Base-by-base conservation (phyloP, 1,139 yeast species). In the Saccharomyces pastorianus region DNA sequence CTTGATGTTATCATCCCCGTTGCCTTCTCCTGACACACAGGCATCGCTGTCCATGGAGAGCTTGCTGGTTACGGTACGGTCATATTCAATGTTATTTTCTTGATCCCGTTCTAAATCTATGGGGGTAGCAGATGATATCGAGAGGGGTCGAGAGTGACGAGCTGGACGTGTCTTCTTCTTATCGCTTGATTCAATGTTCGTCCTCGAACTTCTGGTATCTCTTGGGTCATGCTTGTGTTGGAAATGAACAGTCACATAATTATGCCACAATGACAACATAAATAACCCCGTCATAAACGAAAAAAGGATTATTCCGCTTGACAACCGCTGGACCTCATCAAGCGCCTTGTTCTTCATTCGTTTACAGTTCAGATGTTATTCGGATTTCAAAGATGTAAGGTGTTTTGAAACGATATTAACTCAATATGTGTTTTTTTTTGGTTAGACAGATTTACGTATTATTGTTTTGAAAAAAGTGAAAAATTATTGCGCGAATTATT, bases 221-320 rank as follows among this genome's bases (percentile, higher is more conserved):
- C 69, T 59, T 47, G 64, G 66, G 55, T 64, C 69, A 25, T 59
- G 59, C 41, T 55, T 60, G 47, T 56, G 58, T 14, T 51, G 52
- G 46, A 65, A 55, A 55, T 64, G 69, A 6, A 58, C 63, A 0
- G 61, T 58, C 2, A 64, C 51, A 28, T 60, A 62, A 46, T 65
- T 63, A 51, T 65, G 64, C 64, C 68, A 65, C 32, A 66, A 51
- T 8, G 71, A 64, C 14, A 63, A 55, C n/a, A 66, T 47, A 38
- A 66, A 64, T 23, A 67, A 53, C 3, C 59, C 61, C 1, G 61
- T 41, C 32, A 67, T 57, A 50, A 64, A 65, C 26, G 59, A 56
- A 14, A 48, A 51, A 9, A 64, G 48, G 14, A 63, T 58, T 11
- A 59, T 53, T 4, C 54, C 55, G 2, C 67, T 62, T 7, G 55